Evolutionary conservation across 2,329 filamentous ascomycete genomes (phyloP).

Genomic region (Xylaria sp.): DNA sequence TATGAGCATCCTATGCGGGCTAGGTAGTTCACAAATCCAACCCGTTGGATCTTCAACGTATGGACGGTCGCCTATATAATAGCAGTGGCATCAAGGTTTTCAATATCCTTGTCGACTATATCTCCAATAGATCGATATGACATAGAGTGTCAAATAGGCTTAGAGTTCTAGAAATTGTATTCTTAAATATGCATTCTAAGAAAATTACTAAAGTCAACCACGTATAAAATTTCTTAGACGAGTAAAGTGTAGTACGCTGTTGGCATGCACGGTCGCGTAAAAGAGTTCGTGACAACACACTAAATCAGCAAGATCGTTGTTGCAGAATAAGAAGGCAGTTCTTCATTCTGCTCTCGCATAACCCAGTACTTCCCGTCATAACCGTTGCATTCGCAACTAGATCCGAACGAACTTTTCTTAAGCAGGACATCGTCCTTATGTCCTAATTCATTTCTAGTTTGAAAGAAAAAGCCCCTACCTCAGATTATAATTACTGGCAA

Average conservation of each 20-base stretch:
- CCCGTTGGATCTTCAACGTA: constrained; percentile 5
- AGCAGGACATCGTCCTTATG: not conserved
- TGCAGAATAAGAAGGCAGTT: not conserved
- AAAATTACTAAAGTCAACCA: too few relatives aligned
- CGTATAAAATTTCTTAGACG: not conserved
- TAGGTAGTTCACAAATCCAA: constrained; percentile 16
- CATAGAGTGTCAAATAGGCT: too few relatives aligned
- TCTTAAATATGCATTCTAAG: too few relatives aligned
- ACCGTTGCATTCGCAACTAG: not conserved
- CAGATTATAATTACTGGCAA: not conserved
- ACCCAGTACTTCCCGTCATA: not conserved
- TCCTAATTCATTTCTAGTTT: not conserved
- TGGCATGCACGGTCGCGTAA: not conserved
- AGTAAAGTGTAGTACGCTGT: not conserved
- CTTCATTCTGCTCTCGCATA: not conserved
- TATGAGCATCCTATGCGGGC: constrained; percentile 21
- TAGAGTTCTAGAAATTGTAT: too few relatives aligned
- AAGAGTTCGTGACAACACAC: not conserved
- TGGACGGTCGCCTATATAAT: constrained; percentile 20
- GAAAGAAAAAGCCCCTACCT: not conserved
- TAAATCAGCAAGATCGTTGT: not conserved
- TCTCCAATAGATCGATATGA: not conserved
- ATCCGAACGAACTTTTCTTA: not conserved
- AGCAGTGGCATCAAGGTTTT: not conserved
- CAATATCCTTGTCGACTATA: not conserved